Evolutionary conservation across 768 basidiomycete species (phyloP).

Genomic region (Tricholoma saponaceum): DNA sequence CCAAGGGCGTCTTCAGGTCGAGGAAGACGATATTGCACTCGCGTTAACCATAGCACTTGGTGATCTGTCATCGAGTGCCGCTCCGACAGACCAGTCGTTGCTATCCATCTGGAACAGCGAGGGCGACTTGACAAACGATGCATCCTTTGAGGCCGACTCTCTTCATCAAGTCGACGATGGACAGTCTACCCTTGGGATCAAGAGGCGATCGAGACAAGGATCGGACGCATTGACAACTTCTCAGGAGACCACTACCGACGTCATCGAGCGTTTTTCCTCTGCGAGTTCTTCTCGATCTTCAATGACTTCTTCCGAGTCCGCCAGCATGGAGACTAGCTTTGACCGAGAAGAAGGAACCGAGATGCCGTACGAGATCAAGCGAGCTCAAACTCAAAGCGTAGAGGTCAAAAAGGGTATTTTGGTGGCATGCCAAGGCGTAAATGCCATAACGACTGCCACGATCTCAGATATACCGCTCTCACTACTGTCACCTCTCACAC

Average conservation of each 20-base stretch:
- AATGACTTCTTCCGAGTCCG: conserved; percentile 18
- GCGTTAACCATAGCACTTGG: conserved; percentile 19
- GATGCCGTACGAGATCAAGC: conserved; percentile 36
- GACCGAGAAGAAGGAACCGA: conserved; percentile 20
- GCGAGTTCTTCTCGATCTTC: conserved; percentile 15
- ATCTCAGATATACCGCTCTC: conserved; percentile 2
- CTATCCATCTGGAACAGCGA: conserved; percentile 14
- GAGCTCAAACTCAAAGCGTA: conserved; percentile 46
- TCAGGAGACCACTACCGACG: conserved; percentile 18
- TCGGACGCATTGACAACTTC: conserved; percentile 30
- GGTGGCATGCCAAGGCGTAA: conserved; percentile 23
- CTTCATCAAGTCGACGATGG: neutral
- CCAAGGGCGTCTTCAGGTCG: conserved; percentile 18
- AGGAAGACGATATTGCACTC: conserved; percentile 25
- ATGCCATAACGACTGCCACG: neutral
- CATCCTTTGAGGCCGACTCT: neutral
- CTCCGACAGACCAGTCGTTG: conserved; percentile 7
- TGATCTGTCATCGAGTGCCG: conserved; percentile 7
- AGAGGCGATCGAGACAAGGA: conserved; percentile 21
- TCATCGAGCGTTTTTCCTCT: conserved; percentile 14
- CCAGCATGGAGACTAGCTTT: conserved; percentile 15
- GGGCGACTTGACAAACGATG: conserved; percentile 7
- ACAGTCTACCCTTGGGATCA: neutral
- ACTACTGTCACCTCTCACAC: conserved; percentile 9
- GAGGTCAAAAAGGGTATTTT: conserved; percentile 46